These are phyloP conservation scores for Sphaerulina musiva DNA, from an alignment of 2,329 filamentous ascomycete genomes.

Conservation along the genomic window DNA sequence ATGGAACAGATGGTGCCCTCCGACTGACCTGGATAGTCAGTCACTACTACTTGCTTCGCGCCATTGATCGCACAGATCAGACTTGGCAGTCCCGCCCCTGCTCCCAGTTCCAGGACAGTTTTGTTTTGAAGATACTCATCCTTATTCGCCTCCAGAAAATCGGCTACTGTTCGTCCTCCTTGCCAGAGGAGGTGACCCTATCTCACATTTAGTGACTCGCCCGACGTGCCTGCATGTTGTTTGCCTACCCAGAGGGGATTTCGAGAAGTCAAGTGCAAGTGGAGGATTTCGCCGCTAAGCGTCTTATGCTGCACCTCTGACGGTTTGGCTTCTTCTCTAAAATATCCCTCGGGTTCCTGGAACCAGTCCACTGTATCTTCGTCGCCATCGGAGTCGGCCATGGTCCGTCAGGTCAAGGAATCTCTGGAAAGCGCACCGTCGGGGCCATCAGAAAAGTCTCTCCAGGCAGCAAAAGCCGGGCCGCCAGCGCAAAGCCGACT, in stretches of 20 bases:
- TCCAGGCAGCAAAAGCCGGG: background rate
- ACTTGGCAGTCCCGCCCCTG: conserved; percentile 70
- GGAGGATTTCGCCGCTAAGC: conserved; percentile 57
- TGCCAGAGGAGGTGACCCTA: conserved; percentile 85
- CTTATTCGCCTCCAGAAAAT: conserved; percentile 68
- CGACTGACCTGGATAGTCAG: conserved; percentile 55
- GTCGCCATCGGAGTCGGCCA: conserved; percentile 28
- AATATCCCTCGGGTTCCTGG: conserved; percentile 73
- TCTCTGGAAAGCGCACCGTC: background rate
- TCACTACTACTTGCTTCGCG: conserved; percentile 63
- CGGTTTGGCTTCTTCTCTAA: conserved; percentile 67
- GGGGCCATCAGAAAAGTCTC: background rate
- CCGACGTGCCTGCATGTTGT: background rate
- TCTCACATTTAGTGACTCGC: conserved; percentile 26
- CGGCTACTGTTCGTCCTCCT: conserved; percentile 68
- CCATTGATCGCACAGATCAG: conserved; percentile 69
- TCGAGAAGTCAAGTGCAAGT: conserved; percentile 73
- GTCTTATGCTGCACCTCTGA: conserved; percentile 67
- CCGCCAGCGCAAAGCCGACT: background rate
- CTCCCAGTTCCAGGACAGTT: conserved; percentile 81
- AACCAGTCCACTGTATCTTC: conserved; percentile 54
- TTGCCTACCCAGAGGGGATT: conserved; percentile 68
- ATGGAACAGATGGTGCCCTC: background rate
- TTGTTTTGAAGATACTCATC: conserved; percentile 54
- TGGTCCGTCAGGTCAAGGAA: conserved; percentile 7